Evolutionary conservation across 2,329 filamentous ascomycete genomes (phyloP), one percentile per base, ranked within the genome.

Genomic region (Exophiala calicioides): DNA sequence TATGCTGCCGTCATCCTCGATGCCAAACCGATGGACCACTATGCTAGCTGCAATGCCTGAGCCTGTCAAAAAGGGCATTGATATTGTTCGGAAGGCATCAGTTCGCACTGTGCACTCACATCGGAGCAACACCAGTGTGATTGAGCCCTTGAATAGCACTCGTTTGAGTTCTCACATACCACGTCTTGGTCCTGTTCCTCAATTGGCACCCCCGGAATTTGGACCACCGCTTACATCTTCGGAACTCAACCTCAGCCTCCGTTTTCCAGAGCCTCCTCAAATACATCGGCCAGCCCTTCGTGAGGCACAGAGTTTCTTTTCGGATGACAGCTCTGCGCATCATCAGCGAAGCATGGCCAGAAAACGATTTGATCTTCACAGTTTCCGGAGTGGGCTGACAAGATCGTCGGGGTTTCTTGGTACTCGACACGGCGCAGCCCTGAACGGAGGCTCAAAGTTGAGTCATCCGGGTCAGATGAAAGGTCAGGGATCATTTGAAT

Each of bases 281-380:
- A 29, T 45, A 41, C 37, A 40, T 41, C 45, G 52, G 35, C 53
- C 55, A 32, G 26, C 56, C 19, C 57, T 52, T 30, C 45, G 65
- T 63, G 48, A 61, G 56, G 18, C 58, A 51, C 47, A 54, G 35
- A 68, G 66, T 43, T 67, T 65, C 35, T 68, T 68, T 38, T 69
- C 67, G 2, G 65, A 68, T 47, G 61, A 68, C 37, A 70, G 67
- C 52, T 68, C 66, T 3, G 59, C 43, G 2, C 47, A 50, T 4
- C 32, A 39, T 9, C 21, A 29, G 26, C 36, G 50, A 26, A 41
- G 23, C 18, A 24, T 16, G 16, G 10, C 43, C 30, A 41, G 41
- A 27, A 47, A 49, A 31, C 47, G 44, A 19, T 52, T 60, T 30
- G 35, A 52, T 24, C 39, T 55, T 3, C 48, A 50, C 18, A 57